Base-by-base conservation (phyloP, 2,329 filamentous ascomycete genomes). In the Myriosclerotinia curreyana region DNA sequence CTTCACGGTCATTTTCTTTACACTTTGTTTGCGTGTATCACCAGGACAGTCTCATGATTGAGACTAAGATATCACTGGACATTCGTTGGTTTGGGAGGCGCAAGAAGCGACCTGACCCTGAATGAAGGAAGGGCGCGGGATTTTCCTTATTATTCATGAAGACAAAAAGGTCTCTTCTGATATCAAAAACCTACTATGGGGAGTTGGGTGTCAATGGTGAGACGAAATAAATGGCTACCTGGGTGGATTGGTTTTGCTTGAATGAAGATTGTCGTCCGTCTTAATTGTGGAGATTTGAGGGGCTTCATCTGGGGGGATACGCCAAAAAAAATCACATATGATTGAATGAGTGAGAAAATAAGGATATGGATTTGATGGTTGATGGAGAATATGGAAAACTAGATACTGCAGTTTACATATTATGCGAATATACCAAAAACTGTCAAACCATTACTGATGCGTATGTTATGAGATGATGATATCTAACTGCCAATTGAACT, bases 11-110 rank as follows among this genome's bases (percentile, higher is more conserved):
- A 11, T 71, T 69, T 67, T 40, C 58, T 68, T 67, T 69, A 28
- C 65, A 65, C 65, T 53, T 36, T 28, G 7, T 20, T 44, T n/a
- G 31, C 50, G 65, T 72, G 71, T 72, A 73, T 69, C 68, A 74
- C 66, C 70, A 74, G 66, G 66, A 66, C 5, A 48, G 46, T n/a
- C n/a, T 49, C 64, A 53, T 60, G 66, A 64, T 60, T 46, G 46
- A 69, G 65, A 64, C 28, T 66, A 68, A 22, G 28, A 49, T 38
- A 56, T 34, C 55, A 58, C 52, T 62, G 62, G 60, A 66, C 50
- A 62, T 67, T 64, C 51, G 54, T 61, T 61, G 62, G 55, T 58
- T 42, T 65, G 54, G 22, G 60, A 25, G 63, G 58, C 49, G 58
- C 9, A 54, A 20, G 60, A 52, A 52, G 56, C 34, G 28, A 28